Percentiles rank a stretch among this genome's conserved stretches.
phyloP scores from a whole-genome alignment of 345 rosid species.

The Firmiana major region DNA sequence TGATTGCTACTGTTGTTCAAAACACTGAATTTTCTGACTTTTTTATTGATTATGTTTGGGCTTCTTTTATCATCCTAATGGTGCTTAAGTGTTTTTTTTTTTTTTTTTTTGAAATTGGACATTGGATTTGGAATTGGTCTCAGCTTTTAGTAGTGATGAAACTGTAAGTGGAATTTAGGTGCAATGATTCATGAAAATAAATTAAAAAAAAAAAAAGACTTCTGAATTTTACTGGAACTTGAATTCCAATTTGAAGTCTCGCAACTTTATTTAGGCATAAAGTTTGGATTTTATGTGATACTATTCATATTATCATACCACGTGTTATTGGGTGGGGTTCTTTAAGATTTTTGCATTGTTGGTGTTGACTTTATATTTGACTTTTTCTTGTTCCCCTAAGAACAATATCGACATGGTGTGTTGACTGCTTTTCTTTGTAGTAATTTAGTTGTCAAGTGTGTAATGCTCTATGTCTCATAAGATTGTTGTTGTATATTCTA shows the following conservation, averaged over 20 bases:
- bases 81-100: neutral
- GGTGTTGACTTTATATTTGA: neutral
- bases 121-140: neutral
- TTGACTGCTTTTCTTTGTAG: neutral
- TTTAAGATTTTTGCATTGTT: neutral
- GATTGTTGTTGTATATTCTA: constrained; percentile 6
- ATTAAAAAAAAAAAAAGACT: neutral
- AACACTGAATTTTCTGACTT: neutral
- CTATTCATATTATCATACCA: neutral
- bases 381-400: neutral
- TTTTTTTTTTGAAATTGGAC: neutral
- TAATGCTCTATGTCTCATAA: neutral
- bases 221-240: neutral
- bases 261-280: neutral
- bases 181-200: neutral
- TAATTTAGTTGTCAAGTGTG: neutral
- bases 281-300: neutral
- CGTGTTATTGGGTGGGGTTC: neutral
- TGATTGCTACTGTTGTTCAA: neutral
- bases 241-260: neutral
- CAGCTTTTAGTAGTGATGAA: neutral
- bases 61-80: neutral
- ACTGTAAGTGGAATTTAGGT: neutral
- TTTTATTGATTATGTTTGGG: neutral
- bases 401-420: neutral